Evolutionary conservation across 2,329 filamentous ascomycete genomes (phyloP), one percentile per base, ranked within the genome.

Genomic region (Alternaria sp.): DNA sequence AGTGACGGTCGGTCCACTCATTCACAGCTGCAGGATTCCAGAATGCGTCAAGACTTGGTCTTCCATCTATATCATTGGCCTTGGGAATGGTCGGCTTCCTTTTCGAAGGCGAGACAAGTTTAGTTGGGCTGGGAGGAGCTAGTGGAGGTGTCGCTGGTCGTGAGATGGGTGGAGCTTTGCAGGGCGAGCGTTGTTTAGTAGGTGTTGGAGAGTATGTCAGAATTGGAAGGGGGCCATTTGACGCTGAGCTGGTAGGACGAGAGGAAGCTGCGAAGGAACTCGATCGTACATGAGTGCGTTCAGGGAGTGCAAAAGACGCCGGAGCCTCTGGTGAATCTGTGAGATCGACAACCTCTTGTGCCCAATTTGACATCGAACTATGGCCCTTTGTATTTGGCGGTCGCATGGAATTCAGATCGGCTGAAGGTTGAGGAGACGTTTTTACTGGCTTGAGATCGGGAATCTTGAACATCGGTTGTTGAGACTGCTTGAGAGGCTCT

Each of bases 31-130:
- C 72, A 30, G 74, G 69, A 28, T 72, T 68, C 78, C 78, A 80
- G 62, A 80, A 80, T 1, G 76, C 75, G 46, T 80, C 78, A 5
- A 79, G 66, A 34, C 77, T 79, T 14, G 76, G 76, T 32, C 75
- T 69, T 30, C 59, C 60, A 32, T 65, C 62, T 38, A 77, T 61
- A 41, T 71, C 65, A 1, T 69, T 62, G 3, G 70, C 72, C 34
- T 72, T 67, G 3, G 76, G 75, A 27, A 79, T 76, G 1, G 63
- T 61, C 12, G 61, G 62, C 44, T 72, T 74, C 57, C 69, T 77
- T 57, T 80, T 80, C 0, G 76, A 78, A 1, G 78, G 78, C 10
- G 77, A 79, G 14, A 74, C 71, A 14, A 79, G 74, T 57, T 77
- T 78, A 3, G 70, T 67, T 0, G 75, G 77, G 45, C 71, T 74